These are phyloP conservation scores for Hyphopichia wangnamkhiaoensis DNA, from an alignment of 1,139 yeast species.

Conservation along the genomic window DNA sequence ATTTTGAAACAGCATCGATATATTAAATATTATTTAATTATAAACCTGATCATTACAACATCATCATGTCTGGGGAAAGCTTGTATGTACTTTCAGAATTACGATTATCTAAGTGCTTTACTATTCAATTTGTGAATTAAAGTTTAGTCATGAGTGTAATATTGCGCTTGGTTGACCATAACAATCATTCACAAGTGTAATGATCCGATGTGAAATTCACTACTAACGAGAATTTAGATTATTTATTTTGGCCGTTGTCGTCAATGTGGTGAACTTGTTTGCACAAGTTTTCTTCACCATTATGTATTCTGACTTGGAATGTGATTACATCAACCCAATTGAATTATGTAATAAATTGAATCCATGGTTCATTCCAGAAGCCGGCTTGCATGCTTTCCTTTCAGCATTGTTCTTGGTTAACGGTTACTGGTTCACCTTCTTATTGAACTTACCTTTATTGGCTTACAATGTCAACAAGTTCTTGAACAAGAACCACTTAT, in stretches of 20 bases:
- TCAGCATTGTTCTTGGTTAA: constrained; percentile 74
- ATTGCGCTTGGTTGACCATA: too few species aligned
- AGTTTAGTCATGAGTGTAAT: too few species aligned
- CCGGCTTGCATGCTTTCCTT: constrained; percentile 75
- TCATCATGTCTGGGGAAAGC: constrained; percentile 7
- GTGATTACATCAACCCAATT: constrained; percentile 95
- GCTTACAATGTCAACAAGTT: constrained; percentile 80
- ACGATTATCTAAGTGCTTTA: too few species aligned
- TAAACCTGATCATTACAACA: not conserved
- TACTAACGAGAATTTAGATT: constrained; percentile 40
- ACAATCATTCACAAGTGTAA: not conserved
- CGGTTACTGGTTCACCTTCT: constrained; percentile 92
- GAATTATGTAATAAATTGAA: constrained; percentile 93
- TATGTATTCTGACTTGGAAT: constrained; percentile 90
- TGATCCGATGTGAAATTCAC: not conserved
- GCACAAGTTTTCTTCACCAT: constrained; percentile 91
- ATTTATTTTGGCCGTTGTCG: constrained; percentile 80
- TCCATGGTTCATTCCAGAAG: constrained; percentile 89
- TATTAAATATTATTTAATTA: not conserved
- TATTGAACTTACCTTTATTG: constrained; percentile 81
- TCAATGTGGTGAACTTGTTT: constrained; percentile 84
- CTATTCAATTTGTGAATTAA: too few species aligned
- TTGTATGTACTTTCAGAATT: constrained; percentile 6
- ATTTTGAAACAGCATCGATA: too few species aligned
- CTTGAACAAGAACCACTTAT: constrained; percentile 73